Conservation (phyloP, 768 basidiomycete genomes). For the Inosperma sp. region DNA sequence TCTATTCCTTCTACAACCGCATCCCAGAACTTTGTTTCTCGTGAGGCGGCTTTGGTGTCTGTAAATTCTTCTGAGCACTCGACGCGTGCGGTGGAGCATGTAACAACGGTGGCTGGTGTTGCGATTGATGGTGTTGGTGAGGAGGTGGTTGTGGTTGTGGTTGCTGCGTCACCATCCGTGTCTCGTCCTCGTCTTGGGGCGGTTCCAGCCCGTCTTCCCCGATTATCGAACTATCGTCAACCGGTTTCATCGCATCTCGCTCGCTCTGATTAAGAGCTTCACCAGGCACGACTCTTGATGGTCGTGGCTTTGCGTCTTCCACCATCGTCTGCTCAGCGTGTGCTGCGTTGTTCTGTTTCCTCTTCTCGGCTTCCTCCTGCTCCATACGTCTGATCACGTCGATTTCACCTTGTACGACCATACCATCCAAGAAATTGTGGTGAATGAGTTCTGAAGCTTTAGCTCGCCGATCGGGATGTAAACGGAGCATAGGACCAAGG, state of each 20-base stretch:
- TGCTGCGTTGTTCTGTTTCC: conserved; percentile 30
- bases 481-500: conserved; percentile 83
- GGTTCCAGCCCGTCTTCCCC: conserved; percentile 7
- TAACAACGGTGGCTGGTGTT: conserved; percentile 19
- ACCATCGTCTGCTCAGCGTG: conserved; percentile 43
- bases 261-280: conserved; percentile 39
- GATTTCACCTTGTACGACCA: conserved; percentile 86
- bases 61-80: not conserved
- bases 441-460: conserved; percentile 81
- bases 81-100: conserved; percentile 18
- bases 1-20: too few relatives aligned
- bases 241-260: conserved; percentile 67
- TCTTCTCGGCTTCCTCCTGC: conserved; percentile 32
- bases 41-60: not conserved
- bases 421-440: conserved; percentile 82
- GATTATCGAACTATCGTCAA: conserved; percentile 43
- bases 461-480: conserved; percentile 85
- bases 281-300: conserved; percentile 27
- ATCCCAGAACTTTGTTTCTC: too few relatives aligned
- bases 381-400: conserved; percentile 71
- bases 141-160: not conserved
- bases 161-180: conserved; percentile 1
- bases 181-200: conserved; percentile 10
- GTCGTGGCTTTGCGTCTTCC: conserved; percentile 32
- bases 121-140: conserved; percentile 3